phyloP scores from a whole-genome alignment of 2,329 filamentous ascomycete species.

The Colletotrichum chrysophilum region DNA sequence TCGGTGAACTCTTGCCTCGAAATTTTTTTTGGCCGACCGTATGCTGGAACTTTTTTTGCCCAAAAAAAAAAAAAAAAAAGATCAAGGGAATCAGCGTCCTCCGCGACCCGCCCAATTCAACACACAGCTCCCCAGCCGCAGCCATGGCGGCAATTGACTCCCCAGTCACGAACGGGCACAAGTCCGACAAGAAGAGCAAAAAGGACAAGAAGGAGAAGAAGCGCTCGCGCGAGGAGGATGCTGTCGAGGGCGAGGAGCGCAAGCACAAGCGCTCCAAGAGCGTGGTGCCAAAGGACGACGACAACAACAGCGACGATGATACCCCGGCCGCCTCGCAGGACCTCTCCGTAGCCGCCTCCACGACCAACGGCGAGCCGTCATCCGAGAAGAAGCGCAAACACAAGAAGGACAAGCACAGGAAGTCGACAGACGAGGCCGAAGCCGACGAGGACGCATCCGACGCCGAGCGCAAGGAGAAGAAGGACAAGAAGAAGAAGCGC shows the following conservation, averaged over 20 bases:
- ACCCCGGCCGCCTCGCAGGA: conserved; percentile 5
- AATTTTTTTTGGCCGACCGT: conserved; percentile 10
- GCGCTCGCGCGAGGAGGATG: conserved; percentile 49
- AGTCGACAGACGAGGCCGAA: conserved; percentile 19
- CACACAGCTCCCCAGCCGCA: conserved; percentile 1
- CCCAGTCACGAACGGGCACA: conserved; percentile 32
- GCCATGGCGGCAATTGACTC: conserved; percentile 39
- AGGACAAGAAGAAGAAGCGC: conserved; percentile 38
- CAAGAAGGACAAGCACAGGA: conserved; percentile 17
- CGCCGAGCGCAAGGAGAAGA: conserved; percentile 36
- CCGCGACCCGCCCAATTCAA: conserved; percentile 13
- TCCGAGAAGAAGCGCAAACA: conserved; percentile 10
- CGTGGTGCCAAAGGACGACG: conserved; percentile 32
- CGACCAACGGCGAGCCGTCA: conserved; percentile 10
- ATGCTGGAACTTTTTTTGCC: background rate
- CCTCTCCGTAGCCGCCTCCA: conserved; percentile 10
- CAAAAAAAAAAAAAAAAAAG: background rate
- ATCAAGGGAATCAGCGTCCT: conserved; percentile 9
- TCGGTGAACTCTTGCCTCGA: conserved; percentile 17
- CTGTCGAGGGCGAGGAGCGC: conserved; percentile 42
- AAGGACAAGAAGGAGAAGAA: conserved; percentile 47
- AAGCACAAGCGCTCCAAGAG: conserved; percentile 58
- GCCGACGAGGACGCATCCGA: conserved; percentile 27
- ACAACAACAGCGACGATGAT: conserved; percentile 23
- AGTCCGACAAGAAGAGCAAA: conserved; percentile 44